These are phyloP conservation scores for Pseudocercospora pini-densiflorae DNA, from an alignment of 2,329 filamentous ascomycete genomes.

Conservation along the genomic window DNA sequence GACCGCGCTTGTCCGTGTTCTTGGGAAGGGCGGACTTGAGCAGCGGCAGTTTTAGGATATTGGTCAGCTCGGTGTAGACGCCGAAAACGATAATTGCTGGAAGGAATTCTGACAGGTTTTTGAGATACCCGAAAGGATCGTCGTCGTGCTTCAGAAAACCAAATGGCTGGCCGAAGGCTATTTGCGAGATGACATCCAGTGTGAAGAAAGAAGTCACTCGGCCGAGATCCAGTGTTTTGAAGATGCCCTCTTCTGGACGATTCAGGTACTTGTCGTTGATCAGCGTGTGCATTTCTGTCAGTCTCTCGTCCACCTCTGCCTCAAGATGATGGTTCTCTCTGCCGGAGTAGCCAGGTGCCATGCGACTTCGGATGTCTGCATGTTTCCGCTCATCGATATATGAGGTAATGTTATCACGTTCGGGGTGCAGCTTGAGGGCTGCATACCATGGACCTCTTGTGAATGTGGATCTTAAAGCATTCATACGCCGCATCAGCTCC, in stretches of 20 bases:
- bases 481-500: constrained; percentile 45
- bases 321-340: constrained; percentile 46
- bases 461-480: constrained; percentile 43
- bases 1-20: constrained; percentile 52
- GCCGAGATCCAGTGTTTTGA: constrained; percentile 42
- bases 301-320: constrained; percentile 42
- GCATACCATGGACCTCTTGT: constrained; percentile 44
- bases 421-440: constrained; percentile 45
- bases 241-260: constrained; percentile 35
- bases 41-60: constrained; percentile 46
- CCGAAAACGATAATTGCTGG: constrained; percentile 53
- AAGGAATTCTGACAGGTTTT: constrained; percentile 48
- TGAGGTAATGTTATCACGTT: constrained; percentile 47
- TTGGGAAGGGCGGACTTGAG: constrained; percentile 50
- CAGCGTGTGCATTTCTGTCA: constrained; percentile 41
- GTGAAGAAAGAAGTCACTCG: constrained; percentile 46
- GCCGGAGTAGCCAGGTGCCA: constrained; percentile 47
- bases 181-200: constrained; percentile 47
- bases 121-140: constrained; percentile 56
- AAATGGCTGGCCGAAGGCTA: constrained; percentile 52
- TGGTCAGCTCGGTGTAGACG: constrained; percentile 49
- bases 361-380: constrained; percentile 42
- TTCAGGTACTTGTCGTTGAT: constrained; percentile 42
- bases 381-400: constrained; percentile 45
- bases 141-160: constrained; percentile 55